Base-by-base conservation (phyloP, 768 basidiomycete species). In the Dioszegia hungarica region DNA sequence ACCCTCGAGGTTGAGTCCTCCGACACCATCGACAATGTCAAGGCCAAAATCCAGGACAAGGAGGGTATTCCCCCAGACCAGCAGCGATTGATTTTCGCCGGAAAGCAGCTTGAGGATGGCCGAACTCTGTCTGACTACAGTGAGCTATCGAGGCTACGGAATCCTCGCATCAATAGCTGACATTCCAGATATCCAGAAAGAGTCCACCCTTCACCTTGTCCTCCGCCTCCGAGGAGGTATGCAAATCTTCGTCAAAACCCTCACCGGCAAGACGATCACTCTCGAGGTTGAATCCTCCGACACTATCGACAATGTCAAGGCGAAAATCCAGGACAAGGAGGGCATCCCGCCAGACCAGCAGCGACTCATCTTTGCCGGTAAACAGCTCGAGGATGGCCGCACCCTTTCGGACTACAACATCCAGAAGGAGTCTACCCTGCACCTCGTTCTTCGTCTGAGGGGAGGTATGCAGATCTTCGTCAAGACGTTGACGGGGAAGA, bases 351-450 rank as follows among this genome's bases (percentile, higher is more conserved):
- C 71, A 38, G 68, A 75, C 59, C 73, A 74, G 61, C 74, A 75
- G 53, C 59, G 71, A 52, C 54, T 75, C 8, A 73, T 72, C 59
- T 75, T 74, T 43, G 73, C 67, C 19, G 73, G 74, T 12, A 73
- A 75, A 54, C 71, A 70, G 60, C 51, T 75, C 17, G 70, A 75
- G 38, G 68, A 74, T 33, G 66, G 71, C 39, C 54, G 72, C 25
- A 73, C 73, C 22, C 54, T 72, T 24, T 56, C 54, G 29, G 70
- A 72, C 52, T 72, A 72, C 64, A 72, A 72, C 54, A 67, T 98
- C 75, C 95, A 99, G 81, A 97, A 98, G 83, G 93, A 98, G 81
- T 97, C 92, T 25, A 99, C 94, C 58, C 87, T 99, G 57, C 93
- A 98, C 79, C 79, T 98, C 65, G 94, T 98, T 62, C 87, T 98